Evolutionary conservation across 176 grass and related monocot species (phyloP).

Genomic region (Puya raimondii): DNA sequence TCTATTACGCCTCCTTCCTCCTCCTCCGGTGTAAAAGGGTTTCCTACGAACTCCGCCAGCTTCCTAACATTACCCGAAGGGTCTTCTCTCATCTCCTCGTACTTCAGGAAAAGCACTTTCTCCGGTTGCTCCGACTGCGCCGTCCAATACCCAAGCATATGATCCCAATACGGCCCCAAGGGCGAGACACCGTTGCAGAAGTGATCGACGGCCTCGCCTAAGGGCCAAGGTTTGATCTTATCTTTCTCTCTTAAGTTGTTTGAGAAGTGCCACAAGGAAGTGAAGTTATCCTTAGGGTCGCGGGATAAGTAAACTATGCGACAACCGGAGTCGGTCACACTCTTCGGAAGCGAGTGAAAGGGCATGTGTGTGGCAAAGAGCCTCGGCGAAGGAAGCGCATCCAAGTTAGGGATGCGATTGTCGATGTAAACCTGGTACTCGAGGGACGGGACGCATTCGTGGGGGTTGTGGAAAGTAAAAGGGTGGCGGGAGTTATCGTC

Average conservation of each 20-base stretch:
- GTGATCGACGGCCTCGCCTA: neutral
- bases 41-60: slow-evolving; percentile 7
- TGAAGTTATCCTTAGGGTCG: slow-evolving; percentile 17
- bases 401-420: neutral
- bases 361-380: slow-evolving; percentile 20
- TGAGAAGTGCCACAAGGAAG: slow-evolving; percentile 16
- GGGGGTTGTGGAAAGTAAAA: neutral
- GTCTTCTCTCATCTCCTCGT: slow-evolving; percentile 18
- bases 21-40: slow-evolving; percentile 11
- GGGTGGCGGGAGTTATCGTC: neutral
- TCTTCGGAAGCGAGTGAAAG: neutral
- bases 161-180: slow-evolving; percentile 6
- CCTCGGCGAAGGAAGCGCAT: neutral
- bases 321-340: neutral
- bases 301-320: slow-evolving; percentile 13
- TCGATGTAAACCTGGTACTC: slow-evolving; percentile 1
- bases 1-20: neutral
- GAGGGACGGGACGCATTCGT: slow-evolving; percentile 13
- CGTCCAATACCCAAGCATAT: slow-evolving; percentile 19
- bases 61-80: neutral
- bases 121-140: slow-evolving; percentile 3
- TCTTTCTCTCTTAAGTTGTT: neutral
- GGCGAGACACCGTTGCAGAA: slow-evolving; percentile 1
- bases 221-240: neutral
- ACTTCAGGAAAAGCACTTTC: slow-evolving; percentile 22